Evolutionary conservation across 805 yeast species (phyloP).

Genomic region (Zygotorulaspora chibaensis): DNA sequence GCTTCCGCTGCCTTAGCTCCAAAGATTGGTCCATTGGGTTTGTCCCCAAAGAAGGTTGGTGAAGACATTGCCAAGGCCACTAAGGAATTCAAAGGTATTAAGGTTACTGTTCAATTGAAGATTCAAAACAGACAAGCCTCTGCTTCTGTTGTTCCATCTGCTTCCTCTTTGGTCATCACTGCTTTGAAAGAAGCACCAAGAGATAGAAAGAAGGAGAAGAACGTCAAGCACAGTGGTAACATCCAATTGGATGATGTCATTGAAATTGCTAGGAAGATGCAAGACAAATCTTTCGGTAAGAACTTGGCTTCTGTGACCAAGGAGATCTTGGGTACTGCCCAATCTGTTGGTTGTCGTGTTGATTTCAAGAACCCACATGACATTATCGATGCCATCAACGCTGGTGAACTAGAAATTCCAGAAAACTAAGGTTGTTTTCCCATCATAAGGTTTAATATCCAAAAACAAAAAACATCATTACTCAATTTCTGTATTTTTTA

Average conservation of each 20-base stretch:
- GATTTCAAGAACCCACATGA: slow-evolving; percentile 99
- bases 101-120: slow-evolving; percentile 97
- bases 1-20: slow-evolving; percentile 99
- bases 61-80: slow-evolving; percentile 99
- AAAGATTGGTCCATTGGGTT: slow-evolving; percentile 99
- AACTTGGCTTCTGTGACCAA: slow-evolving; percentile 93
- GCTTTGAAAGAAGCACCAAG: slow-evolving; percentile 99
- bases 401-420: slow-evolving; percentile 86
- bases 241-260: slow-evolving; percentile 92
- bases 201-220: slow-evolving; percentile 99
- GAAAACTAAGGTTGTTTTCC: slow-evolving; percentile 31
- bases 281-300: slow-evolving; percentile 97
- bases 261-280: slow-evolving; percentile 97
- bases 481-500: slow-evolving; percentile 30
- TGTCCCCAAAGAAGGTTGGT: slow-evolving; percentile 99
- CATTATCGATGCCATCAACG: slow-evolving; percentile 96
- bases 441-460: slow-evolving; percentile 23
- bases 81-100: slow-evolving; percentile 97
- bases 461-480: slow-evolving; percentile 23
- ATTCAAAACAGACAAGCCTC: slow-evolving; percentile 99
- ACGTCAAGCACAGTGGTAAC: slow-evolving; percentile 99
- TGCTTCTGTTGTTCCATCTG: slow-evolving; percentile 98
- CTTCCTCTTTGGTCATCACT: slow-evolving; percentile 97
- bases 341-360: slow-evolving; percentile 99
- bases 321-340: slow-evolving; percentile 99